These are phyloP conservation scores for Pythium chondricola DNA, from an alignment of 352 stramenopile species.

Conservation along the genomic window DNA sequence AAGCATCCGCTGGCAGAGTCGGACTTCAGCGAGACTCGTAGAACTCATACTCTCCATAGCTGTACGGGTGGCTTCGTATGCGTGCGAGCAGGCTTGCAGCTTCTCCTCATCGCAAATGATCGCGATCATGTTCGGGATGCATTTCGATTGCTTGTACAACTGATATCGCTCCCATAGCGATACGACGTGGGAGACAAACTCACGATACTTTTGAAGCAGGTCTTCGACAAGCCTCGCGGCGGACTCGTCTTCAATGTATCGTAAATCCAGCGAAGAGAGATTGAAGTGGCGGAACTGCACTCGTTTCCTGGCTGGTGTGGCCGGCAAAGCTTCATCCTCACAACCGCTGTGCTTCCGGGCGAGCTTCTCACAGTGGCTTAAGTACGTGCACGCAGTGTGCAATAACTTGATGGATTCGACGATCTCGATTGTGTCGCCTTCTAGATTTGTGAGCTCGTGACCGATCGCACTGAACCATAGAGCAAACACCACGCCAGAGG, in stretches of 20 bases:
- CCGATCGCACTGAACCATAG: conserved; percentile 17
- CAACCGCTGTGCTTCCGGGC: neutral
- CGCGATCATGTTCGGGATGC: conserved; percentile 2
- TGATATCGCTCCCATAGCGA: neutral
- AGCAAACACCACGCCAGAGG: conserved; percentile 13
- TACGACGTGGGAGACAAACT: conserved; percentile 26
- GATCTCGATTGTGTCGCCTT: too few relatives aligned
- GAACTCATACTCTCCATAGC: neutral
- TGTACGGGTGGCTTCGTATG: neutral
- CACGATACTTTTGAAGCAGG: conserved; percentile 31
- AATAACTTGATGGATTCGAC: conserved; percentile 6
- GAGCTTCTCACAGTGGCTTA: conserved; percentile 9
- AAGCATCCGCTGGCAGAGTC: conserved; percentile 28
- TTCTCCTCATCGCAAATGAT: conserved; percentile 7
- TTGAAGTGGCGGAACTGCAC: conserved; percentile 67
- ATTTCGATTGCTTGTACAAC: neutral
- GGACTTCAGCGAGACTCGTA: neutral
- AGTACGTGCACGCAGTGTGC: conserved; percentile 1
- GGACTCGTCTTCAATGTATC: conserved; percentile 45
- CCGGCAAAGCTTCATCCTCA: conserved; percentile 3
- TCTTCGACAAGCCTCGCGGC: conserved; percentile 35
- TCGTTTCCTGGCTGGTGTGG: too few relatives aligned
- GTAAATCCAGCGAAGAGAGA: conserved; percentile 50
- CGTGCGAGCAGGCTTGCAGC: neutral
- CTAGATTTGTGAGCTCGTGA: too few relatives aligned